Percentiles rank a stretch among this genome's conserved stretches.
Conservation (phyloP, 805 yeast genomes). For the Saccharomycopsis guyanensis region DNA sequence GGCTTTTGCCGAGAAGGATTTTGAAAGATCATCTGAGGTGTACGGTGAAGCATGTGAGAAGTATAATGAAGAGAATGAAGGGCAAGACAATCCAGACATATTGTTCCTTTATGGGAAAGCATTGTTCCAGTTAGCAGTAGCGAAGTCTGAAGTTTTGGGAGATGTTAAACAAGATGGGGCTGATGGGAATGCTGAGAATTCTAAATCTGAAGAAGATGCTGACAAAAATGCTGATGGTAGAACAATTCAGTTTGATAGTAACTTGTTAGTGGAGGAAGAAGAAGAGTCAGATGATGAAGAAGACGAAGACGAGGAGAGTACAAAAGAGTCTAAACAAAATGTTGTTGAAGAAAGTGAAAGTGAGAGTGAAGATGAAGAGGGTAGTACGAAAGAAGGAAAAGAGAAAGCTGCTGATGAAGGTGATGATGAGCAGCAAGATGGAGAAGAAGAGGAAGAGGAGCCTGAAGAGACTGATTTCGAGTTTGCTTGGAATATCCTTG, state of each 20-base stretch:
- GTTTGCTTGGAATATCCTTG: slow-evolving; percentile 82
- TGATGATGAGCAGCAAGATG: slow-evolving; percentile 25
- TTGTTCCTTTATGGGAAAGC: slow-evolving; percentile 74
- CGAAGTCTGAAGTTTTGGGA: slow-evolving; percentile 71
- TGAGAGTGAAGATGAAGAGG: slow-evolving; percentile 28
- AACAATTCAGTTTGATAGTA: slow-evolving; percentile 19
- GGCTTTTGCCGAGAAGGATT: slow-evolving; percentile 61
- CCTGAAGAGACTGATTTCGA: slow-evolving; percentile 41
- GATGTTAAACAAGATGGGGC: slow-evolving; percentile 26
- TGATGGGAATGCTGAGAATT: slow-evolving; percentile 1
- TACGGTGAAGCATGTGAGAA: slow-evolving; percentile 76
- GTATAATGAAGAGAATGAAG: slow-evolving; percentile 40
- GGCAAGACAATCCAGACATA: slow-evolving; percentile 67
- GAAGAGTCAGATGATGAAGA: slow-evolving; percentile 26
- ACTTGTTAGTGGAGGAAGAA: slow-evolving; percentile 22
- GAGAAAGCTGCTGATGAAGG: slow-evolving; percentile 29
- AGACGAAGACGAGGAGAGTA: slow-evolving; percentile 22
- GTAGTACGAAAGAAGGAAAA: slow-evolving; percentile 32
- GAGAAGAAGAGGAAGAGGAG: slow-evolving; percentile 26
- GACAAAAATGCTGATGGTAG: slow-evolving; percentile 15
- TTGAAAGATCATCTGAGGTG: slow-evolving; percentile 58
- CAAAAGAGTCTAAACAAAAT: background rate
- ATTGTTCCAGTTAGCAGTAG: slow-evolving; percentile 67
- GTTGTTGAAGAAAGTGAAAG: slow-evolving; percentile 20
- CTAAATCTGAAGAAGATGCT: slow-evolving; percentile 22